Conservation (phyloP, 768 basidiomycete genomes). For the Tylopilus subfusipes region DNA sequence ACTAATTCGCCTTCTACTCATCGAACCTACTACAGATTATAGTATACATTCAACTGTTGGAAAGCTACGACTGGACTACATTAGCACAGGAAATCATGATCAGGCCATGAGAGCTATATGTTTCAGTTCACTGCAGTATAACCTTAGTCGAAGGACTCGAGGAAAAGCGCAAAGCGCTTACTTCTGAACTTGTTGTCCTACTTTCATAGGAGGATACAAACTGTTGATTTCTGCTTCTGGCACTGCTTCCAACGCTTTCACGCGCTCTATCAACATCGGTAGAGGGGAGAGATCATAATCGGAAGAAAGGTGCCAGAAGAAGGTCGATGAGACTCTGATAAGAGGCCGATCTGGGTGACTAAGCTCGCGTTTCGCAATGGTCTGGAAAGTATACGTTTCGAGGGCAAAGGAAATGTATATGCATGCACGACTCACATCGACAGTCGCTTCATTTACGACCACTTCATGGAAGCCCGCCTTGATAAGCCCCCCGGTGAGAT, state of each 20-base stretch:
- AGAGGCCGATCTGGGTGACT: conserved; percentile 73
- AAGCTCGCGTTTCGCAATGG: conserved; percentile 56
- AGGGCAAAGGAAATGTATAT: background rate
- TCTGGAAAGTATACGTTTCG: conserved; percentile 35
- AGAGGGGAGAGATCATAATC: conserved; percentile 76
- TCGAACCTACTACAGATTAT: conserved; percentile 15
- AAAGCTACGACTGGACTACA: background rate
- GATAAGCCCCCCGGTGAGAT: conserved; percentile 77
- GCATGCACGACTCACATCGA: conserved; percentile 47
- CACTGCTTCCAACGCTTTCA: conserved; percentile 43
- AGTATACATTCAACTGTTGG: conserved; percentile 20
- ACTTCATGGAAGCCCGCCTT: conserved; percentile 96
- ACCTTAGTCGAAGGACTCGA: conserved; percentile 5
- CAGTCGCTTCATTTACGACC: conserved; percentile 77
- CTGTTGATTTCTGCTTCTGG: conserved; percentile 22
- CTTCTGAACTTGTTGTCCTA: conserved; percentile 87
- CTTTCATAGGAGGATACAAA: conserved; percentile 72
- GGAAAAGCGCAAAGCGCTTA: conserved; percentile 33
- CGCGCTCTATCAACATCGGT: conserved; percentile 47
- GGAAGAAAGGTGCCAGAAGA: conserved; percentile 93
- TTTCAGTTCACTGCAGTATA: conserved; percentile 59
- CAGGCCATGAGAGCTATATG: conserved; percentile 79
- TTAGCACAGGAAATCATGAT: conserved; percentile 12
- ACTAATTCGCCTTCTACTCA: conserved; percentile 7
- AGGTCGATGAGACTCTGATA: conserved; percentile 94